These are phyloP conservation scores for Secale cereale DNA, from an alignment of 176 grass and related monocot genomes.

Conservation along the genomic window DNA sequence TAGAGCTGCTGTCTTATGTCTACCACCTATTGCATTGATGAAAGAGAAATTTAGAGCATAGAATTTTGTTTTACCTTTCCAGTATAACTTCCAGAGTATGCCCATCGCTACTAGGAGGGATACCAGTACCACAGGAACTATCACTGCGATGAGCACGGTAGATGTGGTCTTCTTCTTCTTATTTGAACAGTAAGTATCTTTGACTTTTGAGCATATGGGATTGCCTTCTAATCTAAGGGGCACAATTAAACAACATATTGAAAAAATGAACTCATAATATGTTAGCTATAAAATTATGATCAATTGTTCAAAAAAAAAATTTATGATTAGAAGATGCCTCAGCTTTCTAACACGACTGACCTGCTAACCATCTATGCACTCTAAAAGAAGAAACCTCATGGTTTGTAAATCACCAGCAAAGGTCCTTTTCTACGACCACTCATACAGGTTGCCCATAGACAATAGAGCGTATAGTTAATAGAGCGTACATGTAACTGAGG, in stretches of 20 bases:
- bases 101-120: neutral
- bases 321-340: no score
- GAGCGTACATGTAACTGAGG: neutral
- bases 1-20: neutral
- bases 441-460: neutral
- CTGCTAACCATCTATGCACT: no score
- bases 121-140: constrained; percentile 15
- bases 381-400: neutral
- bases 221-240: constrained; percentile 11
- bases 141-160: neutral
- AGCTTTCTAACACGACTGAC: no score
- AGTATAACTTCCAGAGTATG: neutral
- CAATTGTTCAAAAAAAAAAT: no score
- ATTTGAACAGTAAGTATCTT: neutral
- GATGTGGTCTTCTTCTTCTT: neutral
- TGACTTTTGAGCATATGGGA: constrained; percentile 14
- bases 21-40: neutral
- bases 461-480: neutral
- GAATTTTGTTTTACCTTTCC: constrained; percentile 9
- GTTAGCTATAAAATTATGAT: neutral
- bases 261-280: neutral
- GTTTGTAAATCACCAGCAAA: neutral
- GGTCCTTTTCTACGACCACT: neutral
- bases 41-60: neutral
- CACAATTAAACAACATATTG: neutral